phyloP scores from a whole-genome alignment of 2,329 filamentous ascomycete species.

The Epicoccum nigrum region DNA sequence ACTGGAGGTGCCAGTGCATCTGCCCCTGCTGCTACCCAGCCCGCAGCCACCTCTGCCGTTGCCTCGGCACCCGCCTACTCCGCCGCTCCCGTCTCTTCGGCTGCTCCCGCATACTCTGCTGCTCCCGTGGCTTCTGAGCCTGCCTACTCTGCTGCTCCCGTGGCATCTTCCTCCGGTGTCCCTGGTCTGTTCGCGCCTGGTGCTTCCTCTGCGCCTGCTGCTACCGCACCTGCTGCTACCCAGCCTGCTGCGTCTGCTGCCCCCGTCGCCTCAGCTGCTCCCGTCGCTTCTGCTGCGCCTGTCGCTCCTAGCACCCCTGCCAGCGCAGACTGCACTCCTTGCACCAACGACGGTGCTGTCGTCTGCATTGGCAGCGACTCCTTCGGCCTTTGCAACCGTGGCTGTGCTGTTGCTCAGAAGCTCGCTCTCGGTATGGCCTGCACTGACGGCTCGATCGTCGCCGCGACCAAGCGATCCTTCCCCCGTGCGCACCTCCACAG shows the following conservation, averaged over 20 bases:
- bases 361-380: slow-evolving; percentile 52
- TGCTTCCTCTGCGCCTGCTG: slow-evolving; percentile 35
- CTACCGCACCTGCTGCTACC: slow-evolving; percentile 4
- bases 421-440: slow-evolving; percentile 53
- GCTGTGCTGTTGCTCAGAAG: slow-evolving; percentile 49
- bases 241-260: not conserved
- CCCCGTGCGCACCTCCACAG: slow-evolving; percentile 39
- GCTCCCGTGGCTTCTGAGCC: slow-evolving; percentile 6
- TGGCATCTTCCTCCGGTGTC: slow-evolving; percentile 13
- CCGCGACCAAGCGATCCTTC: slow-evolving; percentile 29
- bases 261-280: slow-evolving; percentile 4
- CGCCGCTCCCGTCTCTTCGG: not conserved
- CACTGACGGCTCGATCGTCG: slow-evolving; percentile 38
- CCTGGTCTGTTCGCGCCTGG: slow-evolving; percentile 31
- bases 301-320: slow-evolving; percentile 13
- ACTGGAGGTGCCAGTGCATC: slow-evolving; percentile 16
- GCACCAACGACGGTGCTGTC: slow-evolving; percentile 49
- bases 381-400: slow-evolving; percentile 54
- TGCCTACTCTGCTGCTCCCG: slow-evolving; percentile 9
- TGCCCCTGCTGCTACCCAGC: slow-evolving; percentile 8
- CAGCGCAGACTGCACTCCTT: slow-evolving; percentile 38
- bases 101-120: slow-evolving; percentile 3
- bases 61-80: slow-evolving; percentile 6
- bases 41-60: slow-evolving; percentile 8
- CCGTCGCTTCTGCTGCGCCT: slow-evolving; percentile 21